Conservation (phyloP, 2,329 filamentous ascomycete species). For the Aureobasidium melanogenum region DNA sequence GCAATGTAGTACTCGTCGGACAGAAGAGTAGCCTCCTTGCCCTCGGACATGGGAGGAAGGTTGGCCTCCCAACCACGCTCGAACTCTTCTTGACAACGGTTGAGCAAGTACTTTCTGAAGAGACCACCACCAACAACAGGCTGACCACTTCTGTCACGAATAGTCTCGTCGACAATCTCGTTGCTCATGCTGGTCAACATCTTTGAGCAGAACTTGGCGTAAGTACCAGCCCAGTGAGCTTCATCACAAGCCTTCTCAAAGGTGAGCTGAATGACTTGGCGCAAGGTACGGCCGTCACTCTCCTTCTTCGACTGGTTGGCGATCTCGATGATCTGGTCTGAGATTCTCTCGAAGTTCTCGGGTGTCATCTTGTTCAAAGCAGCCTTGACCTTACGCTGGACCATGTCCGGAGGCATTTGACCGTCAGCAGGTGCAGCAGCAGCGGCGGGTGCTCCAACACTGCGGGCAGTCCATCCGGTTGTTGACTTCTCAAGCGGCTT, state of each 20-base stretch:
- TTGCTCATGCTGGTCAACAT: constrained; percentile 94
- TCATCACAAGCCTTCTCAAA: constrained; percentile 99
- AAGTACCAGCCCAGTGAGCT: constrained; percentile 97
- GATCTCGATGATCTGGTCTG: constrained; percentile 86
- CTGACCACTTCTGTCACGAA: constrained; percentile 80
- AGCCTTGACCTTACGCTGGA: constrained; percentile 98
- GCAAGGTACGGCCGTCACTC: constrained; percentile 82
- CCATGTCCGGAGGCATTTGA: constrained; percentile 79
- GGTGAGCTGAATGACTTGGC: constrained; percentile 96
- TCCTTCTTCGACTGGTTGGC: constrained; percentile 94
- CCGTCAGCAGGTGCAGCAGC: constrained; percentile 33
- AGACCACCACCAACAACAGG: constrained; percentile 86
- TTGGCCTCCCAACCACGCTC: constrained; percentile 95
- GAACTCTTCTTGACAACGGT: constrained; percentile 97
- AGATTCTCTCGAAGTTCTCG: constrained; percentile 95
- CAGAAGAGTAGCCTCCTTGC: constrained; percentile 69
- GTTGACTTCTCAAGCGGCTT: constrained; percentile 65
- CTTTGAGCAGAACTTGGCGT: constrained; percentile 94
- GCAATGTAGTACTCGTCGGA: constrained; percentile 96
- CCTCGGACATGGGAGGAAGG: constrained; percentile 69
- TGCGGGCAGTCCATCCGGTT: constrained; percentile 85
- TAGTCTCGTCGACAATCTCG: constrained; percentile 91
- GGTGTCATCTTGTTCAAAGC: constrained; percentile 99
- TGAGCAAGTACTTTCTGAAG: constrained; percentile 97
- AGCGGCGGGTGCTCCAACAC: constrained; percentile 44